Evolutionary conservation across 176 grass and related monocot genomes (phyloP), one percentile per base, ranked within the genome.

Genomic region (Elymus sibiricus): DNA sequence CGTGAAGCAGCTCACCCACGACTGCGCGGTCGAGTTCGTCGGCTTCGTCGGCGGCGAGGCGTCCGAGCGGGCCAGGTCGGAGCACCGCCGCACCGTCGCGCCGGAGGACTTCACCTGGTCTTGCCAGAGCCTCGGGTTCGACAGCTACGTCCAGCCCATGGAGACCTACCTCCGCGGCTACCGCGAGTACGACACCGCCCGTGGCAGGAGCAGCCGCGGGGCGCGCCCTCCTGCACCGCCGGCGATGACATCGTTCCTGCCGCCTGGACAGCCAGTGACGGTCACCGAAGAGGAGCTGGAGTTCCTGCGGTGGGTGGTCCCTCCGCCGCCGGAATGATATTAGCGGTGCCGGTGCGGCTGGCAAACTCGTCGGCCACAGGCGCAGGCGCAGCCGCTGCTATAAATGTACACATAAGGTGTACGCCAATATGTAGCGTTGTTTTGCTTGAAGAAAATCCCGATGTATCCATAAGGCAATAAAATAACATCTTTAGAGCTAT

Each of bases 1-100:
- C 22, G 87, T 87, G 42, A 92, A 92, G 80, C 70, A 39, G 35
- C 91, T 90, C 47, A 37, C 92, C 40, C 90, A 97, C 71, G 82
- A 90, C 63, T 94, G 89, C 75, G 89, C 84, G 9, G 82, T 93
- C 4, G 95, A 97, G 84, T 97, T 87, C 82, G 88, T 91, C 43
- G 87, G 85, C 62, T 92, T 97, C 65, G 28, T 97, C 59, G 55
- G 88, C 19, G 74, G 80, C 27, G 92, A 97, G 87, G 95, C 95
- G 31, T 49, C 27, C 44, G 85, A 86, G 44, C 79, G 25, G 27
- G 90, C 89, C 51, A 35, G 11, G 79, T 44, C 56, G 7, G 64
- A 95, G 82, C 79, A 60, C 34, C 85, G 89, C 62, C 89, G 82
- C 63, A 95, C 85, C 79, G 63, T 97, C 29, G 84, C 87, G 11